phyloP scores from a whole-genome alignment of 192 early-diverging fungal species.

The Coemansia sp. region DNA sequence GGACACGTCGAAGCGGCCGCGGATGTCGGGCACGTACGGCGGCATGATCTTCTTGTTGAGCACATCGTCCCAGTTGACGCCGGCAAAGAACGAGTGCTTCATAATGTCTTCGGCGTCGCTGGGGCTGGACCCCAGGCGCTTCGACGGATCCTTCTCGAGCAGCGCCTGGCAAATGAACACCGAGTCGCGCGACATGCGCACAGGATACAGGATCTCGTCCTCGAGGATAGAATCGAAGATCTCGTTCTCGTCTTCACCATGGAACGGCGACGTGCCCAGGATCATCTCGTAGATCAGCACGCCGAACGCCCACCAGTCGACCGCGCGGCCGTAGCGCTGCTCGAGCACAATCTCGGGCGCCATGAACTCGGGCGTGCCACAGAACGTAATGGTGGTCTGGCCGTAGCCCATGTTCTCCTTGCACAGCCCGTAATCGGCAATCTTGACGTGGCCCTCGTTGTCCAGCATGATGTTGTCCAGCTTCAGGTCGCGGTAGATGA shows the following conservation, averaged over 20 bases:
- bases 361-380: slow-evolving; percentile 99
- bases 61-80: slow-evolving; percentile 95
- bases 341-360: slow-evolving; percentile 96
- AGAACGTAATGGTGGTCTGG: slow-evolving; percentile 88
- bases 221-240: slow-evolving; percentile 97
- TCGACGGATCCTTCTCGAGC: slow-evolving; percentile 80
- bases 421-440: slow-evolving; percentile 98
- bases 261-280: slow-evolving; percentile 87
- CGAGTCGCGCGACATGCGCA: slow-evolving; percentile 89
- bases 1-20: slow-evolving; percentile 76
- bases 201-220: slow-evolving; percentile 92
- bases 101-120: slow-evolving; percentile 92
- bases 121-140: slow-evolving; percentile 77
- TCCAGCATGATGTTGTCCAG: slow-evolving; percentile 94
- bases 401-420: slow-evolving; percentile 94
- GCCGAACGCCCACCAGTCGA: slow-evolving; percentile 98
- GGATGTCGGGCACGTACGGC: slow-evolving; percentile 86
- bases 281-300: slow-evolving; percentile 89
- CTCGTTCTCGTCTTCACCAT: slow-evolving; percentile 94
- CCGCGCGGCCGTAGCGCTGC: slow-evolving; percentile 92
- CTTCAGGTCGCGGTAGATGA: slow-evolving; percentile 96
- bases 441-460: slow-evolving; percentile 92
- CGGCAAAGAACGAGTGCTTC: slow-evolving; percentile 88
- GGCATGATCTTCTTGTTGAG: slow-evolving; percentile 81
- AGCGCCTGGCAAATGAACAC: slow-evolving; percentile 88